phyloP scores from a whole-genome alignment of 108 stramenopile genomes.

The Nitzschia palea region DNA sequence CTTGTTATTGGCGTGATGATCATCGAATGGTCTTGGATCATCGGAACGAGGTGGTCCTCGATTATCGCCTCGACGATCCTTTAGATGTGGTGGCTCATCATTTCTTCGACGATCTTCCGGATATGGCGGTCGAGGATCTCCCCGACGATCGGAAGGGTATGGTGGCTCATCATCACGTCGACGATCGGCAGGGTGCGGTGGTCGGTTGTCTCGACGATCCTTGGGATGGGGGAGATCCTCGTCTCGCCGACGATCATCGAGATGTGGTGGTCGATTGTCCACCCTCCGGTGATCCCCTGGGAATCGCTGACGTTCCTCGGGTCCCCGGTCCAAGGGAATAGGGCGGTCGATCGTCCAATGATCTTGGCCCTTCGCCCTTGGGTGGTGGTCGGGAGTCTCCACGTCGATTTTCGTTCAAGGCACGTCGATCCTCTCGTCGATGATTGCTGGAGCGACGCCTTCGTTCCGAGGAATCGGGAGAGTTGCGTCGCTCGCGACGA shows the following conservation, averaged over 20 bases:
- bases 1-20: too few relatives aligned
- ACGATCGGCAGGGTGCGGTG: neutral
- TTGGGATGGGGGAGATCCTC: neutral
- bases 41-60: neutral
- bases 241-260: neutral
- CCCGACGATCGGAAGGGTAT: too few relatives aligned
- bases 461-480: neutral
- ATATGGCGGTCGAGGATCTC: neutral
- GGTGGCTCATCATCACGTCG: neutral
- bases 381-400: neutral
- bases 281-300: neutral
- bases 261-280: neutral
- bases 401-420: neutral
- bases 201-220: neutral
- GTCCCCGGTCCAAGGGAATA: neutral
- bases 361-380: too few relatives aligned
- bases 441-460: neutral
- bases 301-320: neutral
- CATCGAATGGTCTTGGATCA: neutral
- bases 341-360: too few relatives aligned
- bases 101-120: too few relatives aligned
- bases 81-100: neutral
- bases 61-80: conserved; percentile 1
- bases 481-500: neutral
- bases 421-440: neutral